These are phyloP conservation scores for Scedosporium aurantiacum DNA, from an alignment of 2,329 filamentous ascomycete genomes.

Conservation along the genomic window DNA sequence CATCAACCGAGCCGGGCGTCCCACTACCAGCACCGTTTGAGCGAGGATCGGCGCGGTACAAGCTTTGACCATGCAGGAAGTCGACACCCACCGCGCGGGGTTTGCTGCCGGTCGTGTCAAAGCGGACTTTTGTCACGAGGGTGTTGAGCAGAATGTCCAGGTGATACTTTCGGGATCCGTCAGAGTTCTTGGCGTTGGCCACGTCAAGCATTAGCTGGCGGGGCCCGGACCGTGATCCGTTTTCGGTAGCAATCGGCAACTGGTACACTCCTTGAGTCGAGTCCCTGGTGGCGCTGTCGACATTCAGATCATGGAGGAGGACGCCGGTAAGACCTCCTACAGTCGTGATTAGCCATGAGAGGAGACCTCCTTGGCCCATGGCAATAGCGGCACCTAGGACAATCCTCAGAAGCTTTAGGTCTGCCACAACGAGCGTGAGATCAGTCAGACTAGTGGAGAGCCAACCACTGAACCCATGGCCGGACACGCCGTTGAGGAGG, in stretches of 20 bases:
- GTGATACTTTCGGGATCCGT: constrained; percentile 42
- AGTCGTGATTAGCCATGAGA: constrained; percentile 18
- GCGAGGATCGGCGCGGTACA: constrained; percentile 34
- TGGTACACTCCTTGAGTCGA: constrained; percentile 36
- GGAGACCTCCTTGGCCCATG: constrained; percentile 1
- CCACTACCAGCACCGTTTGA: constrained; percentile 18
- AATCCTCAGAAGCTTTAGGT: constrained; percentile 41
- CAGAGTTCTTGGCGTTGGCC: constrained; percentile 33
- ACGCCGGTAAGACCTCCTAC: constrained; percentile 28
- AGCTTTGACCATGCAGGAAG: constrained; percentile 31
- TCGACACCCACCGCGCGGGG: constrained; percentile 37
- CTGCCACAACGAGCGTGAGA: constrained; percentile 36
- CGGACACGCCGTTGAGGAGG: constrained; percentile 25
- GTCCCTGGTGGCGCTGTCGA: constrained; percentile 31
- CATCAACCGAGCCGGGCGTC: constrained; percentile 21
- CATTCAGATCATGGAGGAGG: constrained; percentile 38
- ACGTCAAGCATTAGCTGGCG: constrained; percentile 42
- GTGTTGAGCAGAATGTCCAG: constrained; percentile 42
- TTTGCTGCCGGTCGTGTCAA: constrained; percentile 23
- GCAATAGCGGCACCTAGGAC: constrained; percentile 15
- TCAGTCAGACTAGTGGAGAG: constrained; percentile 38
- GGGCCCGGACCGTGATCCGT: constrained; percentile 36
- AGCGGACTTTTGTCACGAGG: constrained; percentile 32
- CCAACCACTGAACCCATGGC: constrained; percentile 50
- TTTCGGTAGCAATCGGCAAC: constrained; percentile 40